A percentile compares a stretch with the other conserved stretches of the same genome.
These are phyloP conservation scores for Voacanga thouarsii DNA, from an alignment of 257 asterid genomes.

Conservation along the genomic window DNA sequence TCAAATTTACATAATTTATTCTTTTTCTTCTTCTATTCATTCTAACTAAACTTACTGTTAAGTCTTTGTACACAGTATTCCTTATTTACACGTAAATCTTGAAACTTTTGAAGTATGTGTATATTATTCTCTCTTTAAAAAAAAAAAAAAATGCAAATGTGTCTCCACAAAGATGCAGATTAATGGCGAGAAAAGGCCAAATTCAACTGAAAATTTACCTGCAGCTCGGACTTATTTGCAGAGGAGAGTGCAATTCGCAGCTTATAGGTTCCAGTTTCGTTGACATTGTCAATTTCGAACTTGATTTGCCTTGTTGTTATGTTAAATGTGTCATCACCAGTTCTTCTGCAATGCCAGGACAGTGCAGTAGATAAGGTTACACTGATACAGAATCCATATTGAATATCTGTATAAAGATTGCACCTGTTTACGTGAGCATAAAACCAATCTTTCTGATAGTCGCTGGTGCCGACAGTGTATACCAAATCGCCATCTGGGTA, in stretches of 20 bases:
- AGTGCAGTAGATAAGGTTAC: not conserved
- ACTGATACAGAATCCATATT: not conserved
- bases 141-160: too few species aligned
- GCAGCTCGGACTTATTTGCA: conserved; percentile 57
- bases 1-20: too few species aligned
- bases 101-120: too few species aligned
- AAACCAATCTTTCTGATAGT: conserved; percentile 69
- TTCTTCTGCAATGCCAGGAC: conserved; percentile 40
- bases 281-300: conserved; percentile 40
- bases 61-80: too few species aligned
- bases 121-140: too few species aligned
- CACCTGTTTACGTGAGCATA: conserved; percentile 61
- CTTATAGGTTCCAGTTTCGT: conserved; percentile 40
- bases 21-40: too few species aligned
- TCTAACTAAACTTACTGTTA: too few species aligned
- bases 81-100: too few species aligned
- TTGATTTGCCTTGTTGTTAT: conserved; percentile 75
- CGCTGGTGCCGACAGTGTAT: conserved; percentile 60
- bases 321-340: conserved; percentile 43
- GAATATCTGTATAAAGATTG: not conserved
- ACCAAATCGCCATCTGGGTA: conserved; percentile 64
- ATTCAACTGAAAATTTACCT: conserved; percentile 37
- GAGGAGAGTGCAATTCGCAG: conserved; percentile 71
- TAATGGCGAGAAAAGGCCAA: too few species aligned
- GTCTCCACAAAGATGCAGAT: too few species aligned